Evolutionary conservation across 2,329 filamentous ascomycete genomes (phyloP).

Genomic region (Beauveria brongniartii): DNA sequence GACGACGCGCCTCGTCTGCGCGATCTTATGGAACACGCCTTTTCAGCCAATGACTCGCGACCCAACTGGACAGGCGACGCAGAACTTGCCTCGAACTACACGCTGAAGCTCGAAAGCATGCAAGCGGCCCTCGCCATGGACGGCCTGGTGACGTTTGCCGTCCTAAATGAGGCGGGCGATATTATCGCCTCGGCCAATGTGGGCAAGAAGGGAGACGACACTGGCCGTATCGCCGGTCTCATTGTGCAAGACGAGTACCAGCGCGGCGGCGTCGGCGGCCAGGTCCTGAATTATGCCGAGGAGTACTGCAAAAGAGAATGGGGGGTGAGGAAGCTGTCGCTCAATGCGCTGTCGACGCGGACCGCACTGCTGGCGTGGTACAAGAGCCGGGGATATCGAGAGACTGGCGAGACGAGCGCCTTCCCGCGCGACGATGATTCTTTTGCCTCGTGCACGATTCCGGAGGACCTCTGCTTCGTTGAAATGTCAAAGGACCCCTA

Average conservation of each 20-base stretch:
- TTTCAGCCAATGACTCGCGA: constrained; percentile 30
- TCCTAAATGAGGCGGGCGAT: constrained; percentile 13
- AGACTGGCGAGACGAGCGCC: constrained; percentile 25
- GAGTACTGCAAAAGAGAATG: constrained; percentile 18
- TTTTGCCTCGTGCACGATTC: constrained; percentile 13
- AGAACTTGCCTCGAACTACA: constrained; percentile 60
- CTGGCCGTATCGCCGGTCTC: constrained; percentile 20
- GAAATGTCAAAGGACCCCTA: constrained; percentile 25
- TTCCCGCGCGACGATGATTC: constrained; percentile 21
- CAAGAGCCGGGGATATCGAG: constrained; percentile 23
- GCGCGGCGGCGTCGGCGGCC: constrained; percentile 24
- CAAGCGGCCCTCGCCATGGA: constrained; percentile 40
- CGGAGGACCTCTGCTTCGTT: constrained; percentile 26
- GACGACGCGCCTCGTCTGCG: constrained; percentile 29
- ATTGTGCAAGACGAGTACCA: constrained; percentile 19
- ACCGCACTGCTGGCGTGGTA: constrained; percentile 30
- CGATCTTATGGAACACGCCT: constrained; percentile 30
- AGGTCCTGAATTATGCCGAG: constrained; percentile 25
- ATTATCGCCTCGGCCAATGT: constrained; percentile 19
- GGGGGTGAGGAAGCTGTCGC: constrained; percentile 23
- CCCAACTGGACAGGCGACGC: constrained; percentile 27
- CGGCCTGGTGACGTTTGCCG: constrained; percentile 24
- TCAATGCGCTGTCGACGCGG: constrained; percentile 26
- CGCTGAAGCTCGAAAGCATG: constrained; percentile 56
- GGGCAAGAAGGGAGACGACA: constrained; percentile 13